phyloP scores from a whole-genome alignment of 768 basidiomycete species.

The Chiua virens region DNA sequence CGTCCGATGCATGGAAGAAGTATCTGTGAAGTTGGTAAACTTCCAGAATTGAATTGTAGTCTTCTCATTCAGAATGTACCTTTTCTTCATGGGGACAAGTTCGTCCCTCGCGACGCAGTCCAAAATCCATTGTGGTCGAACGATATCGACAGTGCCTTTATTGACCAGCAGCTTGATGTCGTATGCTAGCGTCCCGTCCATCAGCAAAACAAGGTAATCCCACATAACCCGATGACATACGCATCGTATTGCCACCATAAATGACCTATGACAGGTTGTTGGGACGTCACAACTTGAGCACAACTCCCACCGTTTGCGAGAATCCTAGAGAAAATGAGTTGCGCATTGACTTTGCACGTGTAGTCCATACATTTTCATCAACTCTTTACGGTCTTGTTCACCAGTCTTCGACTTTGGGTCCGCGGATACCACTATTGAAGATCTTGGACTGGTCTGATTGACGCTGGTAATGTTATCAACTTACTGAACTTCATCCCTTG shows the following conservation, averaged over 20 bases:
- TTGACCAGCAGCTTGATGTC: slow-evolving; percentile 70
- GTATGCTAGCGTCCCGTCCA: slow-evolving; percentile 47
- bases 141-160: slow-evolving; percentile 67
- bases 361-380: slow-evolving; percentile 60
- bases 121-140: slow-evolving; percentile 79
- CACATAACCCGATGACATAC: slow-evolving; percentile 43
- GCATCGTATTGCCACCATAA: slow-evolving; percentile 67
- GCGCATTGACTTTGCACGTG: not conserved
- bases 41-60: not conserved
- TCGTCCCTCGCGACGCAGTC: slow-evolving; percentile 68
- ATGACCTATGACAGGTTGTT: slow-evolving; percentile 56
- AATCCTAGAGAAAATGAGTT: slow-evolving; percentile 46
- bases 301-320: slow-evolving; percentile 67
- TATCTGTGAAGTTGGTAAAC: slow-evolving; percentile 46
- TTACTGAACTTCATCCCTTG: slow-evolving; percentile 76
- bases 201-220: not conserved
- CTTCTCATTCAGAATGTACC: slow-evolving; percentile 40
- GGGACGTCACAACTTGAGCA: slow-evolving; percentile 57
- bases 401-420: slow-evolving; percentile 71
- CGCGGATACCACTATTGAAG: slow-evolving; percentile 61
- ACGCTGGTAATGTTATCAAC: no score
- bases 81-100: slow-evolving; percentile 62
- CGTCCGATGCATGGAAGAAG: slow-evolving; percentile 71
- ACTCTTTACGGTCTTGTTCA: slow-evolving; percentile 64
- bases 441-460: not conserved